These are phyloP conservation scores for Gautieria morchelliformis DNA, from an alignment of 768 basidiomycete species.

Conservation along the genomic window DNA sequence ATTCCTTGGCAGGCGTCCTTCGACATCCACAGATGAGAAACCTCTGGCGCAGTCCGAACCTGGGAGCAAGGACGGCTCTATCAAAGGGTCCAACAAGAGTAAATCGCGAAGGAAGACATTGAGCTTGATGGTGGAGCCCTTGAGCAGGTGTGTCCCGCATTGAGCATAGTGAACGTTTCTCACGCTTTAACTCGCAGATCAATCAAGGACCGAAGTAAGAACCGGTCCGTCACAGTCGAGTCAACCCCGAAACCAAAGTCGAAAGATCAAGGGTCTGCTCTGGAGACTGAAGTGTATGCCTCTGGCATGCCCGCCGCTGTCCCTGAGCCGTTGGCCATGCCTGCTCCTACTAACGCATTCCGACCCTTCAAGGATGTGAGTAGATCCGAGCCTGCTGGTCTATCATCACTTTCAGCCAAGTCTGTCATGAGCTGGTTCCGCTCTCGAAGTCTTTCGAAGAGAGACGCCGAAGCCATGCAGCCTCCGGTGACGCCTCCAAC, in stretches of 20 bases:
- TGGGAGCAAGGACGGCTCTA: slow-evolving; percentile 1
- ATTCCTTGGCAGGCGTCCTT: slow-evolving; percentile 2
- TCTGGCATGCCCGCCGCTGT: slow-evolving; percentile 12
- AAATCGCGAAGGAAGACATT: slow-evolving; percentile 52
- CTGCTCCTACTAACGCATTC: background rate
- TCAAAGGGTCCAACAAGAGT: slow-evolving; percentile 32
- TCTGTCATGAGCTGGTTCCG: slow-evolving; percentile 99
- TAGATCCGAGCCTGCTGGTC: slow-evolving; percentile 31
- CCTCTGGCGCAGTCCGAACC: background rate
- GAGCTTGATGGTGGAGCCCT: slow-evolving; percentile 77
- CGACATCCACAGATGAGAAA: background rate
- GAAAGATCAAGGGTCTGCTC: slow-evolving; percentile 17
- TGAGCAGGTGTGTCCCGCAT: slow-evolving; percentile 32
- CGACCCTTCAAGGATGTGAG: background rate
- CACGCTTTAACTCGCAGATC: background rate
- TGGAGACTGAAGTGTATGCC: slow-evolving; percentile 24
- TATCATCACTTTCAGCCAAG: slow-evolving; percentile 79
- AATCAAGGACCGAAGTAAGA: slow-evolving; percentile 25
- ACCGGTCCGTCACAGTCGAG: slow-evolving; percentile 24
- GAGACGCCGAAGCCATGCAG: slow-evolving; percentile 5
- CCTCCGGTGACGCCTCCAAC: background rate
- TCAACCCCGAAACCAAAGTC: slow-evolving; percentile 13
- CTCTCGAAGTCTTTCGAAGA: slow-evolving; percentile 24
- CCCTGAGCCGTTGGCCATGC: slow-evolving; percentile 10
- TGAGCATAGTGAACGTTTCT: background rate